These are phyloP conservation scores for Tulasnella sp. DNA, from an alignment of 768 basidiomycete species.

Conservation along the genomic window DNA sequence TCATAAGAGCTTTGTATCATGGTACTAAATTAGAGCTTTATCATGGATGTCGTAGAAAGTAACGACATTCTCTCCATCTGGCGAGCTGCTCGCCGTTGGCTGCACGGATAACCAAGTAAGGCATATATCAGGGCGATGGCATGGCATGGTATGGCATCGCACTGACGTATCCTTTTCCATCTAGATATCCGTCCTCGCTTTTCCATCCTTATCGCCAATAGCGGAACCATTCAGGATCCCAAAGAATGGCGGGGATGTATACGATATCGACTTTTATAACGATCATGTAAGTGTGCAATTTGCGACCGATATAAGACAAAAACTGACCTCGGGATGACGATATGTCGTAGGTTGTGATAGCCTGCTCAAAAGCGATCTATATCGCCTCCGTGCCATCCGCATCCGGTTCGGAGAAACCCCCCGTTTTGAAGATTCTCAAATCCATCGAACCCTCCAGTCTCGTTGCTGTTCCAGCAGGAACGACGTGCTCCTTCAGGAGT, in stretches of 20 bases:
- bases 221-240: slow-evolving; percentile 41
- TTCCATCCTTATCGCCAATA: slow-evolving; percentile 41
- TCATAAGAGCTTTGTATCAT: neutral
- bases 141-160: too few relatives aligned
- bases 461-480: slow-evolving; percentile 32
- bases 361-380: neutral
- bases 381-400: slow-evolving; percentile 6
- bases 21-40: slow-evolving; percentile 2
- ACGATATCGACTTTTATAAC: slow-evolving; percentile 70
- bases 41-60: slow-evolving; percentile 58
- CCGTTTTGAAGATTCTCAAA: slow-evolving; percentile 4
- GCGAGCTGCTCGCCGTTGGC: slow-evolving; percentile 51
- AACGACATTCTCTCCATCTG: slow-evolving; percentile 66
- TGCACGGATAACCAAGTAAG: slow-evolving; percentile 61
- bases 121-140: neutral
- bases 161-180: slow-evolving; percentile 10
- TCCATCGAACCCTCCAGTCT: slow-evolving; percentile 22
- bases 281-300: slow-evolving; percentile 44
- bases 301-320: too few relatives aligned
- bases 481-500: slow-evolving; percentile 42
- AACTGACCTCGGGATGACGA: too few relatives aligned
- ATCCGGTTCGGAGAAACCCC: slow-evolving; percentile 2
- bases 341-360: neutral
- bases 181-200: slow-evolving; percentile 59
- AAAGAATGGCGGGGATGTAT: slow-evolving; percentile 57